Conservation (phyloP, 208 protist genomes). For the Leishmania arabica region DNA sequence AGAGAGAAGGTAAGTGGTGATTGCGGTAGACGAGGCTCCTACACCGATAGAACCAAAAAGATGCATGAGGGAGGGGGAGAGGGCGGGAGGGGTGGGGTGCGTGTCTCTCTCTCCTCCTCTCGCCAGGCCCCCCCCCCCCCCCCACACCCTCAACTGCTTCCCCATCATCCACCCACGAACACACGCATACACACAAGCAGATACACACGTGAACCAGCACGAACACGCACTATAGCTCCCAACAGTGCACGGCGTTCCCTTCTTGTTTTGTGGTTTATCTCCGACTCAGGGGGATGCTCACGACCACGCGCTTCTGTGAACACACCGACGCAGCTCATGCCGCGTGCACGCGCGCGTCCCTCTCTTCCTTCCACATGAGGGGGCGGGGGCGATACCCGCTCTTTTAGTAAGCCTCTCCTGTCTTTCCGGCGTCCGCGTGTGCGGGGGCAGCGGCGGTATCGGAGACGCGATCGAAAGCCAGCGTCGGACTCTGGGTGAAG, state of each 20-base stretch:
- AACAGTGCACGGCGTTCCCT: not conserved
- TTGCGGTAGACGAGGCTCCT: not conserved
- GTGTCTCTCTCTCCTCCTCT: not conserved
- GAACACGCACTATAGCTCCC: no score
- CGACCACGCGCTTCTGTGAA: not conserved
- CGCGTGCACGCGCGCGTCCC: conserved; percentile 1
- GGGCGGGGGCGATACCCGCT: not conserved
- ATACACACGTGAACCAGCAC: not conserved
- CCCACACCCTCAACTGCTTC: not conserved
- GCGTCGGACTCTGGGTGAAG: conserved; percentile 31
- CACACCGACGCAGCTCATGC: not conserved
- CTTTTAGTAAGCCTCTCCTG: no score
- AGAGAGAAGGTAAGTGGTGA: not conserved
- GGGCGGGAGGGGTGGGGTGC: not conserved
- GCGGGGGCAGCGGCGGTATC: not conserved
- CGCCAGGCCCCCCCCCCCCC: not conserved
- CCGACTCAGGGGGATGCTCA: not conserved
- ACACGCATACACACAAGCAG: not conserved
- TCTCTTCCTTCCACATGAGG: not conserved
- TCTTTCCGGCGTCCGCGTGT: not conserved
- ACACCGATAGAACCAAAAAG: not conserved
- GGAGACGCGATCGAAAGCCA: conserved; percentile 24
- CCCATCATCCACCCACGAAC: not conserved
- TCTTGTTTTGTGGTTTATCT: not conserved
- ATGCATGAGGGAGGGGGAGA: not conserved